Base-by-base conservation (phyloP, 2,329 filamentous ascomycete genomes). In the Lomentospora prolificans region DNA sequence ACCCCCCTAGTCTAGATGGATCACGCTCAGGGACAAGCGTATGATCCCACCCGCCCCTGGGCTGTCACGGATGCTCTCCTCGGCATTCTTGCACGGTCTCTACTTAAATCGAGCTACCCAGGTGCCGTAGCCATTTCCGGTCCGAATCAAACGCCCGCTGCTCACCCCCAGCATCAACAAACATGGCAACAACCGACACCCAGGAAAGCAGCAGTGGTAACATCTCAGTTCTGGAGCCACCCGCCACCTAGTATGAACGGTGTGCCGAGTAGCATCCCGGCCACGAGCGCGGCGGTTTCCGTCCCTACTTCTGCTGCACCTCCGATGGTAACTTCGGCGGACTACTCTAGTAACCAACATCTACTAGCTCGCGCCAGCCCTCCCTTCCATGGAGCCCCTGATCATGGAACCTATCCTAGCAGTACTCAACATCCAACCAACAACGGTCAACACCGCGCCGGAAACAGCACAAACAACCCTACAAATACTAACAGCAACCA, bases 41-140 rank as follows among this genome's bases (percentile, higher is more conserved):
- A 55, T 31, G 53, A 55, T 27, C 53, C 53, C 25, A 48, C 53
- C n/a, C 39, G 41, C 25, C 53, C 53, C 14, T 55, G 53, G 53
- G 53, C 53, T 33, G 41, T 50, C n/a, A 55, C 53, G 27, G 53
- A 55, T 55, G 53, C 53, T 50, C 53, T 55, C n/a, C 36, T 48
- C 17, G 53, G 53, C 33, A 55, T 55, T 28, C 41, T 55, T 4
- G 53, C 53, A 7, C 24, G 53, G 27, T 48, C 53, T n/a, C 27
- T 55, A 28, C 41, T 55, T 28, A 31, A 48, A 28, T 50, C 39
- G 9, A 48, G 39, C 28, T 22, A 48, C 14, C 39, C n/a, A 55
- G 41, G 25, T 8, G 17, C 9, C 17, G n/a, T 24, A 36, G 51
- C 31, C n/a, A 28, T 14, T 12, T 14, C 14, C 33, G n/a, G 10